Base-by-base conservation (phyloP, 1,284 basidiomycete species). In the Rhodotorula sp. region DNA sequence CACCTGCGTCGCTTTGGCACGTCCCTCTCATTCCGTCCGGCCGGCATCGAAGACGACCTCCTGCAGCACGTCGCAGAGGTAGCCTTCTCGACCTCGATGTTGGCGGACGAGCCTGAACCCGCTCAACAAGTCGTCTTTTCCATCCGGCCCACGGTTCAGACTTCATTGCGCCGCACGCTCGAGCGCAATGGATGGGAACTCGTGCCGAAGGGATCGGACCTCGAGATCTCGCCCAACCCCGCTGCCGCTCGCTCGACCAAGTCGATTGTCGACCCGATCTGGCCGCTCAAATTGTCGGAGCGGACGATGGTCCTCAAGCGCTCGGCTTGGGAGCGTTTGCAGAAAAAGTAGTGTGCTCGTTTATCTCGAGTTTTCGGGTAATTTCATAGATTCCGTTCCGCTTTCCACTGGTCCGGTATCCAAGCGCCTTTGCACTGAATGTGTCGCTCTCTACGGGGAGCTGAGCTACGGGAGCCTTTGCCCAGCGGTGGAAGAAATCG, bases 41-140 rank as follows among this genome's bases (percentile, higher is more conserved):
- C 75, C 54, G 65, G 64, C 8, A 76, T 72, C 65, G 75, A 76
- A 31, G 71, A 71, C 73, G 73, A 75, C 58, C 69, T 76, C 31
- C 73, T 76, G 58, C n/a, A 60, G 0, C 65, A 65, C 29, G 70
- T 58, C 48, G 67, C 67, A 18, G n/a, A 58, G 15, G 52, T 58
- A 21, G 75, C 73, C 23, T 76, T 75, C 49, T 16, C 52, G 23
- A 48, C 63, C 1, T 2, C 34, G 3, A 23, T 51, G 23, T 23
- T 49, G 15, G 23, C 10, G 2, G 8, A 23, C 23, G 52, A 48
- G 34, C 58, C 54, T 21, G 54, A 48, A 5, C 64, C 68, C 5
- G 69, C 71, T 20, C 21, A 67, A 14, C 47, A 66, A 12, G 34
- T 74, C 59, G 72, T 74, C 57, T n/a, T 71, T 26, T 31, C 72